phyloP scores from a whole-genome alignment of 306 rosid species.

The Mimosa pudica region DNA sequence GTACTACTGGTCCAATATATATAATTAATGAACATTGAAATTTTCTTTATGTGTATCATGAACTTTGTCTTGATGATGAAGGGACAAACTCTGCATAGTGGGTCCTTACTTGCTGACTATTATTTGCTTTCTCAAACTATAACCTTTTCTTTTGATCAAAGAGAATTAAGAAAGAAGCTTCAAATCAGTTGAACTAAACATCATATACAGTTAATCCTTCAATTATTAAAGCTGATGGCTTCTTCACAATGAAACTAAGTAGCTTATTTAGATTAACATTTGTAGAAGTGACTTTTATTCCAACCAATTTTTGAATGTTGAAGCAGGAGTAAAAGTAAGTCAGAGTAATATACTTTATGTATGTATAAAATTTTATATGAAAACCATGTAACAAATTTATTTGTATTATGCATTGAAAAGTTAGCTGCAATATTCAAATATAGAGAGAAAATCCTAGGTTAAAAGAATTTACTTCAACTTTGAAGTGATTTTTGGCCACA shows the following conservation, averaged over 20 bases:
- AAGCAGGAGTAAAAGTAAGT: too few species aligned
- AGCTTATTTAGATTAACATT: too few species aligned
- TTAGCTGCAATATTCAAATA: too few species aligned
- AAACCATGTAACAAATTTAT: too few species aligned
- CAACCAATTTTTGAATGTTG: too few species aligned
- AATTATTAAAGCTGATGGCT: neutral
- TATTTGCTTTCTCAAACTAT: conserved; percentile 12
- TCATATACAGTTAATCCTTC: neutral
- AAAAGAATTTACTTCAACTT: too few species aligned
- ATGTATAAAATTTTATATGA: too few species aligned
- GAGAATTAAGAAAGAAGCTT: neutral
- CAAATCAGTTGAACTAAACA: neutral
- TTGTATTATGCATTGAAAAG: too few species aligned
- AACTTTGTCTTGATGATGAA: conserved; percentile 7
- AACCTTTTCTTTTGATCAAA: conserved; percentile 24
- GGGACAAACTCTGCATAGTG: conserved; percentile 34
- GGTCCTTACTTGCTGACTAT: conserved; percentile 27
- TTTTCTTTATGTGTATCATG: conserved; percentile 15
- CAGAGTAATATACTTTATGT: too few species aligned
- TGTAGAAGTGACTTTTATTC: too few species aligned
- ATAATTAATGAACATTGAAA: conserved; percentile 27
- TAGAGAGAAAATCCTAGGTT: too few species aligned
- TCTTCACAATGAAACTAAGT: neutral
- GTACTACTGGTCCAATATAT: conserved; percentile 11
- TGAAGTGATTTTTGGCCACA: too few species aligned